phyloP scores from a whole-genome alignment of 306 rosid species.

The Vigna radiata region DNA sequence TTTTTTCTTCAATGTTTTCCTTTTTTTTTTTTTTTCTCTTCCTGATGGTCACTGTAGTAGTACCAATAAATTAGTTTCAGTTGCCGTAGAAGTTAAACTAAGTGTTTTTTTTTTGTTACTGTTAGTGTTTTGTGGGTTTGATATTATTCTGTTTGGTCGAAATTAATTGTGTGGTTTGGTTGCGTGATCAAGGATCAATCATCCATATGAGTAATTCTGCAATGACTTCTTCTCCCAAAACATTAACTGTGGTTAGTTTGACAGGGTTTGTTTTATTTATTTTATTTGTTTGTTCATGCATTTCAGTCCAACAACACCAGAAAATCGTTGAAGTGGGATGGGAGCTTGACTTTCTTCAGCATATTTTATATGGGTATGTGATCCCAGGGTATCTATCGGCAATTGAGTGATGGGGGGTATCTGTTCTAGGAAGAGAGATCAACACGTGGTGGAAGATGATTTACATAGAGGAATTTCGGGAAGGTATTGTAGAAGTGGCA shows the following conservation, averaged over 20 bases:
- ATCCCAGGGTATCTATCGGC: not conserved
- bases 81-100: not conserved
- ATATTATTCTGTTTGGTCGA: not conserved
- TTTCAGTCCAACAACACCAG: constrained; percentile 22
- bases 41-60: not conserved
- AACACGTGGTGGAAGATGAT: constrained; percentile 54
- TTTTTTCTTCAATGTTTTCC: not conserved
- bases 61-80: not conserved
- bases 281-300: constrained; percentile 36
- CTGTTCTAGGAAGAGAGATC: constrained; percentile 76
- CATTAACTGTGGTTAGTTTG: not conserved
- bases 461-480: constrained; percentile 44
- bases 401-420: constrained; percentile 66
- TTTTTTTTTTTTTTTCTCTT: not conserved
- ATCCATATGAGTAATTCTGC: not conserved
- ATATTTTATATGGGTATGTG: constrained; percentile 9
- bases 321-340: constrained; percentile 37
- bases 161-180: constrained; percentile 12
- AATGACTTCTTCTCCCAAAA: not conserved
- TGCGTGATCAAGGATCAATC: constrained; percentile 3
- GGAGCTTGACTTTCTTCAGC: constrained; percentile 22
- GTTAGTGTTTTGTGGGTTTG: not conserved
- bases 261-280: not conserved
- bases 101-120: not conserved
- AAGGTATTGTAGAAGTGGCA: constrained; percentile 58